These are phyloP conservation scores for Chamaecrista fasciculata DNA, from an alignment of 306 rosid species.

Conservation along the genomic window DNA sequence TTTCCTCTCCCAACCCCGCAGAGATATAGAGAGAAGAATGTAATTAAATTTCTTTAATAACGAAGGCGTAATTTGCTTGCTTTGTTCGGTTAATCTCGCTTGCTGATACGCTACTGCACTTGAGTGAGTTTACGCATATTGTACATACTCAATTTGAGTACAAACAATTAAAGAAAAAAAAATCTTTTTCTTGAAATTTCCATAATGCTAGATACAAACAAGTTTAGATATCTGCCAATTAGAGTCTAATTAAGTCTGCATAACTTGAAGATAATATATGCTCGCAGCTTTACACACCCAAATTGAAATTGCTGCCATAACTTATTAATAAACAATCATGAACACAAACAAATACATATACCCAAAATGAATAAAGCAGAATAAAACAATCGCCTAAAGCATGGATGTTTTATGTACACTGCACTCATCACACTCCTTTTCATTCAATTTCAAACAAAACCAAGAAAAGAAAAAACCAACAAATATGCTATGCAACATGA, in stretches of 20 bases:
- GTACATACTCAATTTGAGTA: too few relatives aligned
- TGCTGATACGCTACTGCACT: not conserved
- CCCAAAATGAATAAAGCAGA: conserved; percentile 37
- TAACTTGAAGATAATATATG: not conserved
- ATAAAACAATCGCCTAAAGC: conserved; percentile 41
- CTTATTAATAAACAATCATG: conserved; percentile 35
- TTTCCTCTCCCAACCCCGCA: conserved; percentile 1
- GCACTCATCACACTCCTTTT: conserved; percentile 46
- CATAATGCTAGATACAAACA: too few relatives aligned
- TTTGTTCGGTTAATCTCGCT: not conserved
- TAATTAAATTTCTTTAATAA: too few relatives aligned
- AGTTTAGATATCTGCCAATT: too few relatives aligned
- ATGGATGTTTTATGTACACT: conserved; percentile 54
- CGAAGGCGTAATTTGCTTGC: too few relatives aligned
- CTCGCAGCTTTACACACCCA: not conserved
- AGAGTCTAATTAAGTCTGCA: too few relatives aligned
- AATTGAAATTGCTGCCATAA: conserved; percentile 33
- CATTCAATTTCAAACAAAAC: conserved; percentile 42
- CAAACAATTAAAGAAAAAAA: too few relatives aligned
- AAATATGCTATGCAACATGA: conserved; percentile 34
- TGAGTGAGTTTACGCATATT: too few relatives aligned
- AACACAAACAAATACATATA: conserved; percentile 33
- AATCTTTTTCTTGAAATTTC: too few relatives aligned
- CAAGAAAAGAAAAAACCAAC: conserved; percentile 41
- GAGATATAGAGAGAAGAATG: not conserved